Evolutionary conservation across 768 basidiomycete species (phyloP).

Genomic region (Calocybe cyanea): DNA sequence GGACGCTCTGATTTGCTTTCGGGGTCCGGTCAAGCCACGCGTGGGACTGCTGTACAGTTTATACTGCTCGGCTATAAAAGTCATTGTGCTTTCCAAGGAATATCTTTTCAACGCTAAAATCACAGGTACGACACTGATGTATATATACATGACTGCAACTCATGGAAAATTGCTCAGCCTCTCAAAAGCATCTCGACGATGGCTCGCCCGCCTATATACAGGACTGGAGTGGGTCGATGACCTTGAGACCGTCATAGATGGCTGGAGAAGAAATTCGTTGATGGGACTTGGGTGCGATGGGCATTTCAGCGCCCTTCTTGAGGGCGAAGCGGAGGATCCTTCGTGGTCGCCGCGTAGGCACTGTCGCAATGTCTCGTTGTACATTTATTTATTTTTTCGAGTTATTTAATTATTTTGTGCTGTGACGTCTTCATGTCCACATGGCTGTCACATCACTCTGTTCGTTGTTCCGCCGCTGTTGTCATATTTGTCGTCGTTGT

Average conservation of each 20-base stretch:
- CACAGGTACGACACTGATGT: constrained; percentile 51
- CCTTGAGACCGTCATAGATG: constrained; percentile 79
- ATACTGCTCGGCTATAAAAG: constrained; percentile 7
- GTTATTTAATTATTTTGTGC: background rate
- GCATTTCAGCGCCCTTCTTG: constrained; percentile 18
- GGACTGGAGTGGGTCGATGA: constrained; percentile 80
- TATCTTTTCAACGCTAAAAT: constrained; percentile 45
- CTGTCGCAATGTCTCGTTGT: constrained; percentile 90
- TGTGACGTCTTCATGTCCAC: constrained; percentile 5
- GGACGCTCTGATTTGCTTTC: constrained; percentile 16
- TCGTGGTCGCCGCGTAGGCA: constrained; percentile 66
- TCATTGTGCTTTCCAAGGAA: background rate
- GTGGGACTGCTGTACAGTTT: constrained; percentile 51
- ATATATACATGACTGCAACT: constrained; percentile 14
- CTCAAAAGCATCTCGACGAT: constrained; percentile 89
- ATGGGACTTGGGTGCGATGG: constrained; percentile 91
- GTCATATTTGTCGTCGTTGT: constrained; percentile 1
- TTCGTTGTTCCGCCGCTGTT: constrained; percentile 1
- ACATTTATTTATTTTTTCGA: constrained; percentile 34
- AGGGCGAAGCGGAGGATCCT: constrained; percentile 41
- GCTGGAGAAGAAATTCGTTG: constrained; percentile 68
- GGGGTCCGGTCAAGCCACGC: constrained; percentile 48
- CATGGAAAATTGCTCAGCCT: constrained; percentile 37
- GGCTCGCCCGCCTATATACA: constrained; percentile 59
- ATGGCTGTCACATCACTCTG: constrained; percentile 10